Evolutionary conservation across 2,329 filamentous ascomycete species (phyloP), one percentile per base, ranked within the genome.

Genomic region (Annulohypoxylon truncatum): DNA sequence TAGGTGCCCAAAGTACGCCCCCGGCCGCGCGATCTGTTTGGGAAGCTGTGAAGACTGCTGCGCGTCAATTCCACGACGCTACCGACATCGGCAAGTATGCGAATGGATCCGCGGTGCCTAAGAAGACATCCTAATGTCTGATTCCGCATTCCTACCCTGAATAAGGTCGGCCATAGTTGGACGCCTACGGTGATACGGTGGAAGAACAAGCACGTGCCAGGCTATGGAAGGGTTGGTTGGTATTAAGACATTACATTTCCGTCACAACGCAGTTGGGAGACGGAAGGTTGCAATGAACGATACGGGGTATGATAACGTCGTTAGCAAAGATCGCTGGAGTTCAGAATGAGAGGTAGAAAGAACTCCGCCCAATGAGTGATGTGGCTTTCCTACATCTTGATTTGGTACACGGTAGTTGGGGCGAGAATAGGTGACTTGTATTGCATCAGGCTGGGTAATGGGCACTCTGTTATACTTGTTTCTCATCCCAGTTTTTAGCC

Each of bases 1-100:
- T 96, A 61, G 92, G 93, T 57, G 92, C 93, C 75, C 94, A 97
- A 85, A 92, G 91, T 78, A 94, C 92, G 13, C 94, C 94, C 26
- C 94, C 94, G 0, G 89, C 84, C 24, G 91, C 90, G 60, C 88
- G 92, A 74, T 89, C 95, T 77, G 87, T 85, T 55, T 98, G 95
- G 95, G 90, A 91, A 61, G 85, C 82, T 38, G 83, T 93, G 80
- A 97, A 97, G 90, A 84, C 83, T 67, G 80, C 85, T 50, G 84
- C 89, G 55, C 86, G 88, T 78, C 90, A 94, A 81, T 93, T 90
- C 76, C 90, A 94, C 77, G 89, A 93, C 73, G 85, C 86, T 59
- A 97, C 94, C 40, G 93, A 97, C 76, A 76, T 94, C 73, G 87
- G 86, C 81, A 90, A 89, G 79, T 96, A 95, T 81, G 79, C 89